A percentile compares a stretch with the other conserved stretches of the same genome.
phyloP scores from a whole-genome alignment of 345 rosid genomes.

The Erodium maritimum region DNA sequence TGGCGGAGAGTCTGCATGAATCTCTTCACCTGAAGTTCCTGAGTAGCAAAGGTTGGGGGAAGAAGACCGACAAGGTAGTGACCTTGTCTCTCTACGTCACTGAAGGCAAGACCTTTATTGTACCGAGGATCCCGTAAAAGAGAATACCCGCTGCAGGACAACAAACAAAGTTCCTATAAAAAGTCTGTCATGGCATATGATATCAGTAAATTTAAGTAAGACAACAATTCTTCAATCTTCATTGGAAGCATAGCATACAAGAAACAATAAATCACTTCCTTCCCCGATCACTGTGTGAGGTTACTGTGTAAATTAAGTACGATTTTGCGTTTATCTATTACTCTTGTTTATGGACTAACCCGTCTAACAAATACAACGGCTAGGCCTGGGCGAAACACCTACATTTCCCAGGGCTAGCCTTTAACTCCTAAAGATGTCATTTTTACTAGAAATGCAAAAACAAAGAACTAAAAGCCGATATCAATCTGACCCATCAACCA shows the following conservation, averaged over 20 bases:
- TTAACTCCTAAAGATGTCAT: no score
- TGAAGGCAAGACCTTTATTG: constrained; percentile 93
- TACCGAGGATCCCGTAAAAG: constrained; percentile 92
- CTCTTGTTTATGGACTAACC: no score
- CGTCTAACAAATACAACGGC: no score
- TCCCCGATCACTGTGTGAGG: no score
- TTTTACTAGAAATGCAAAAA: no score
- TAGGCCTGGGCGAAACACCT: no score
- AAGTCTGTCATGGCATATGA: not conserved
- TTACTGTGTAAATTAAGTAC: no score
- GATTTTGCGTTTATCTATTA: no score
- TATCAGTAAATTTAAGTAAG: not conserved
- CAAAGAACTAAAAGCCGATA: no score
- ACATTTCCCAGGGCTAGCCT: no score
- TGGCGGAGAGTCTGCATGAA: constrained; percentile 68
- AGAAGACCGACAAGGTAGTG: constrained; percentile 90
- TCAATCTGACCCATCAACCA: no score
- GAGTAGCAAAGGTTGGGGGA: constrained; percentile 69
- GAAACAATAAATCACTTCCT: no score
- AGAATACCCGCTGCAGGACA: constrained; percentile 59
- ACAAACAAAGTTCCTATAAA: not conserved
- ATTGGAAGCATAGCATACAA: not conserved
- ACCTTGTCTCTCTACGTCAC: constrained; percentile 66
- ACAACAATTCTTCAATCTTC: not conserved
- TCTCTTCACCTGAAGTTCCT: constrained; percentile 91